These are phyloP conservation scores for Lasiodiplodia sp. DNA, from an alignment of 2,329 filamentous ascomycete genomes.

Conservation along the genomic window DNA sequence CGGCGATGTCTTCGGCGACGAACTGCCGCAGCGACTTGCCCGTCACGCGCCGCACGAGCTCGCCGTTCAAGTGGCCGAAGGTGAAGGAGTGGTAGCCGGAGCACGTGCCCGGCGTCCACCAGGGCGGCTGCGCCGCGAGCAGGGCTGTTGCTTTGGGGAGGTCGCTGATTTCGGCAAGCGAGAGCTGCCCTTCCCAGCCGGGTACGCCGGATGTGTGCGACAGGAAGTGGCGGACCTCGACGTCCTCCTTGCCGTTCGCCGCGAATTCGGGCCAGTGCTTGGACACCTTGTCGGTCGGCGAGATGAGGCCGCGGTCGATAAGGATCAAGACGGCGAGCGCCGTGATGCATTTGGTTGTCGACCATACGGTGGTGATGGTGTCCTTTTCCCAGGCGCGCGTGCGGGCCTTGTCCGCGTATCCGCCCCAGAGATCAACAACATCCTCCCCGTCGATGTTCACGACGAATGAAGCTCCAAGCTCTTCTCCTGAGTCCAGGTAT, in stretches of 20 bases:
- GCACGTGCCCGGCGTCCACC: conserved; percentile 11
- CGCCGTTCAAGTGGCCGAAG: conserved; percentile 8
- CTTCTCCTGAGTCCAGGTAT: conserved; percentile 48
- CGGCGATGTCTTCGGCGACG: conserved; percentile 18
- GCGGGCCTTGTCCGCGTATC: conserved; percentile 42
- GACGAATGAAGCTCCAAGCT: conserved; percentile 55
- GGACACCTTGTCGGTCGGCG: conserved; percentile 38
- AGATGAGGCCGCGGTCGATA: conserved; percentile 38
- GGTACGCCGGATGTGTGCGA: conserved; percentile 23
- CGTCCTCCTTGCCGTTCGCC: conserved; percentile 41
- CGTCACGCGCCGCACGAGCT: conserved; percentile 11
- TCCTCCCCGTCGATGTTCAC: conserved; percentile 52
- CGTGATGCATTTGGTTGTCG: conserved; percentile 39
- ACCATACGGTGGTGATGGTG: conserved; percentile 34
- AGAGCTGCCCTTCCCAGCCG: conserved; percentile 6
- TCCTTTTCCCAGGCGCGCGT: conserved; percentile 49
- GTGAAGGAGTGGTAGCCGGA: conserved; percentile 21
- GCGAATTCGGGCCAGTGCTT: conserved; percentile 47
- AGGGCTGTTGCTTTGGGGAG: not conserved
- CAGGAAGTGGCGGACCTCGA: conserved; percentile 36
- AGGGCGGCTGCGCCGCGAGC: conserved; percentile 14
- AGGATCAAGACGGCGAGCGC: conserved; percentile 38
- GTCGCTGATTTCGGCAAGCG: conserved; percentile 8
- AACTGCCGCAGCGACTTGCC: conserved; percentile 13
- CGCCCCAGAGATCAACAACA: conserved; percentile 57